A percentile compares a stretch with the other conserved stretches of the same genome.
phyloP scores from a whole-genome alignment of 2,329 filamentous ascomycete species.

The Xylaria sp. region DNA sequence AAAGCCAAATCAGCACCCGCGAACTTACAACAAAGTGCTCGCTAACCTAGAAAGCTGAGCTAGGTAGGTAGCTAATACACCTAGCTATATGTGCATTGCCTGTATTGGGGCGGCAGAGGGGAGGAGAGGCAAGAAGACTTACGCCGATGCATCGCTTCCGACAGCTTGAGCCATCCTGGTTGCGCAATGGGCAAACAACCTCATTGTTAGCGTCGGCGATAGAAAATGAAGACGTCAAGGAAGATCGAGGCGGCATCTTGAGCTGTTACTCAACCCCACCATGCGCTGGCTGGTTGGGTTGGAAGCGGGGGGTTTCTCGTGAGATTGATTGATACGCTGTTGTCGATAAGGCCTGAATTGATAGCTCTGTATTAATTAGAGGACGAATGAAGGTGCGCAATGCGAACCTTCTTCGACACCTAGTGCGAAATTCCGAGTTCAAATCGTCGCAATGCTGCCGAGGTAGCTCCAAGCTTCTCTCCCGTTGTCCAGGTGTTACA shows the following conservation, averaged over 20 bases:
- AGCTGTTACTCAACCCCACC: conserved; percentile 60
- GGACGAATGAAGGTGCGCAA: conserved; percentile 19
- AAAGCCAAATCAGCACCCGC: conserved; percentile 39
- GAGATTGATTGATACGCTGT: conserved; percentile 42
- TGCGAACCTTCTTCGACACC: conserved; percentile 41
- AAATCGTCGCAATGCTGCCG: conserved; percentile 34
- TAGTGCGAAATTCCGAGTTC: conserved; percentile 31
- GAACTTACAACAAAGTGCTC: conserved; percentile 18
- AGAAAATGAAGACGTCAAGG: conserved; percentile 89
- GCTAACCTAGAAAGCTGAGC: background rate
- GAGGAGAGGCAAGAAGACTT: conserved; percentile 63
- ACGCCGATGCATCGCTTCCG: conserved; percentile 98
- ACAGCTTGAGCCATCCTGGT: conserved; percentile 96
- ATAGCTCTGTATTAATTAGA: conserved; percentile 39
- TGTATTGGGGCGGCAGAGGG: background rate
- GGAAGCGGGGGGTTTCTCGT: conserved; percentile 48
- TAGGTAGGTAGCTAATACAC: conserved; percentile 12
- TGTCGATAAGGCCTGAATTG: conserved; percentile 37
- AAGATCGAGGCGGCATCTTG: conserved; percentile 89
- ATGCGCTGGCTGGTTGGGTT: conserved; percentile 58
- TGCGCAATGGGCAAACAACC: conserved; percentile 94
- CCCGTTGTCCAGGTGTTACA: conserved; percentile 54
- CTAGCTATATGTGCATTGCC: conserved; percentile 19
- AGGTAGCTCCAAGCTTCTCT: conserved; percentile 54
- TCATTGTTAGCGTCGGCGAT: conserved; percentile 94